Percentiles rank a stretch among this genome's conserved stretches.
Evolutionary conservation across 2,329 filamentous ascomycete species (phyloP).

Genomic region (Ophiostoma piceae): DNA sequence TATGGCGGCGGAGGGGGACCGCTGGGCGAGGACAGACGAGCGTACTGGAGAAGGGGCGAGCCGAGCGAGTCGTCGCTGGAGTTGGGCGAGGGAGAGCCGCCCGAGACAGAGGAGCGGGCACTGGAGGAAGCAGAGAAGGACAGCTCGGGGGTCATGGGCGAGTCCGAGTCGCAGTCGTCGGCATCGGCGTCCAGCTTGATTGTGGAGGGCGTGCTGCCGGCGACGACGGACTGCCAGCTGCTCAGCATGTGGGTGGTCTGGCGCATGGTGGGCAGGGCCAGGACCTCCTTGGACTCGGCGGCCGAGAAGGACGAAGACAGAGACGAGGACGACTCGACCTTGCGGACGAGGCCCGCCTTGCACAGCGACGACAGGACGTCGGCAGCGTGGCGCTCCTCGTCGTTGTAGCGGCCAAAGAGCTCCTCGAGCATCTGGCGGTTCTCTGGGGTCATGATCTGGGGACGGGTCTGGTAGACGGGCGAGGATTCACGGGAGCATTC

Average conservation of each 20-base stretch:
- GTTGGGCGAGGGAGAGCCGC: slow-evolving; percentile 14
- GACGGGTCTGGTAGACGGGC: slow-evolving; percentile 11
- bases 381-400: slow-evolving; percentile 24
- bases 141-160: slow-evolving; percentile 18
- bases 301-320: neutral
- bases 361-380: slow-evolving; percentile 25
- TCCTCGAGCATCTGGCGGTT: slow-evolving; percentile 17
- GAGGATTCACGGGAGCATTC: neutral
- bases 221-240: slow-evolving; percentile 22
- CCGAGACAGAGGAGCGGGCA: slow-evolving; percentile 23
- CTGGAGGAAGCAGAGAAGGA: slow-evolving; percentile 19
- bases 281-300: neutral
- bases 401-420: slow-evolving; percentile 20
- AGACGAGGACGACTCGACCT: neutral
- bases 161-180: slow-evolving; percentile 3
- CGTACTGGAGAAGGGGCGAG: slow-evolving; percentile 11
- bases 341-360: slow-evolving; percentile 17
- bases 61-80: neutral
- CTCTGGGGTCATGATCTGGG: slow-evolving; percentile 16
- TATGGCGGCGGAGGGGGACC: slow-evolving; percentile 24
- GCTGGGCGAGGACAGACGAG: slow-evolving; percentile 14
- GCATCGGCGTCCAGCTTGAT: neutral
- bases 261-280: slow-evolving; percentile 26
- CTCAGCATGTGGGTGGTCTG: slow-evolving; percentile 26
- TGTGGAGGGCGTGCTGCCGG: slow-evolving; percentile 10